A percentile compares a stretch with the other conserved stretches of the same genome.
phyloP scores from a whole-genome alignment of 768 basidiomycete genomes.

The Termitomyces sp. region DNA sequence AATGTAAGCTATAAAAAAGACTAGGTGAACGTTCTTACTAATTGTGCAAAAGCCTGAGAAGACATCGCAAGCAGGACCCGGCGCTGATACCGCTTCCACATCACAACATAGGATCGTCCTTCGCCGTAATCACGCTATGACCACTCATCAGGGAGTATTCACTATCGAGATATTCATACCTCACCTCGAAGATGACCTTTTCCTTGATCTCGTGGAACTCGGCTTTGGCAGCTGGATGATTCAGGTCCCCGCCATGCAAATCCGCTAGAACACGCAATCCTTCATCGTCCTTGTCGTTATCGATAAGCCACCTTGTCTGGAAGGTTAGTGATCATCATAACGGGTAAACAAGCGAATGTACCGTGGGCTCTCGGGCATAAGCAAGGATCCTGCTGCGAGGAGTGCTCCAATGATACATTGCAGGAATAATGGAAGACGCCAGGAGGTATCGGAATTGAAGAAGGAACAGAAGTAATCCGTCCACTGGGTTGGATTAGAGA shows the following conservation, averaged over 20 bases:
- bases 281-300: constrained; percentile 77
- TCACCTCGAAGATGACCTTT: constrained; percentile 65
- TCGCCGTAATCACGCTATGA: constrained; percentile 73
- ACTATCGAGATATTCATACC: constrained; percentile 9
- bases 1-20: background rate
- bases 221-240: constrained; percentile 61
- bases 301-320: constrained; percentile 79
- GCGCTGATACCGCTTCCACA: constrained; percentile 87
- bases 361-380: constrained; percentile 87
- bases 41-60: constrained; percentile 52
- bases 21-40: constrained; percentile 8
- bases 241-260: constrained; percentile 77
- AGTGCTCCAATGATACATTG: constrained; percentile 81
- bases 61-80: constrained; percentile 92
- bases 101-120: constrained; percentile 66
- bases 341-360: constrained; percentile 18
- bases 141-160: background rate
- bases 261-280: constrained; percentile 86
- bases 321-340: background rate
- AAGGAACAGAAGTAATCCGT: constrained; percentile 88
- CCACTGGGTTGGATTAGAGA: constrained; percentile 49
- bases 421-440: constrained; percentile 80
- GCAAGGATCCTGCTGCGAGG: constrained; percentile 69
- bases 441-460: constrained; percentile 73
- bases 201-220: constrained; percentile 92